phyloP scores from a whole-genome alignment of 371 early-diverging fungal genomes.

The Nematocida major region DNA sequence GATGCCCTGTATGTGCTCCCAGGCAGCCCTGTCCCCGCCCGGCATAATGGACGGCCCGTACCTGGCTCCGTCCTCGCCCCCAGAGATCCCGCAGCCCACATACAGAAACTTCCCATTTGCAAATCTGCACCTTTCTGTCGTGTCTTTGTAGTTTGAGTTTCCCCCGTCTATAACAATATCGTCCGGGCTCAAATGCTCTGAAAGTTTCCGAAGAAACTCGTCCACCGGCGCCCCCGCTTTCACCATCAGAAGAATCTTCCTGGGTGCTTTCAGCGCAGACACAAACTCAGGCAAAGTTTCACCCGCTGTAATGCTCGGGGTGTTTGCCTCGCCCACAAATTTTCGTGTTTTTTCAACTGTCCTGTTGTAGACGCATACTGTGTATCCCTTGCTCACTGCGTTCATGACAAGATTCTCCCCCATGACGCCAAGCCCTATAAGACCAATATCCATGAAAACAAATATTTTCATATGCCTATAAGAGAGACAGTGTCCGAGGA shows the following conservation, averaged over 20 bases:
- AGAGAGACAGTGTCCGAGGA: not conserved
- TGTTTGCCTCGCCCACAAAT: slow-evolving; percentile 65
- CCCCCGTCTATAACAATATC: slow-evolving; percentile 97
- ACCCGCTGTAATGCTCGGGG: slow-evolving; percentile 69
- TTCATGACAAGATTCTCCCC: slow-evolving; percentile 94
- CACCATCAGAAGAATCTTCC: slow-evolving; percentile 88
- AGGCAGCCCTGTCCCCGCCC: slow-evolving; percentile 82
- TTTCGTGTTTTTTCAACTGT: slow-evolving; percentile 83
- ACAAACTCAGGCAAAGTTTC: slow-evolving; percentile 81
- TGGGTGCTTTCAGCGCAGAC: slow-evolving; percentile 78
- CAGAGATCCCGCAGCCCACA: slow-evolving; percentile 94
- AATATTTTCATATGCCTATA: slow-evolving; percentile 9
- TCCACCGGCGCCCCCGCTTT: slow-evolving; percentile 91
- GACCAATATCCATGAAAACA: slow-evolving; percentile 74
- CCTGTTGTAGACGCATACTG: slow-evolving; percentile 76
- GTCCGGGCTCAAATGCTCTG: slow-evolving; percentile 74
- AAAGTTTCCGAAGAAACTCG: slow-evolving; percentile 77
- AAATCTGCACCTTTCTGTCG: slow-evolving; percentile 72
- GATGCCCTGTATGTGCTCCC: slow-evolving; percentile 72
- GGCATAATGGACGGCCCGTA: slow-evolving; percentile 95
- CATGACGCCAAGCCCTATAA: slow-evolving; percentile 98
- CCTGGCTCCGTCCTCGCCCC: slow-evolving; percentile 97
- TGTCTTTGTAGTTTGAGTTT: slow-evolving; percentile 93
- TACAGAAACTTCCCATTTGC: slow-evolving; percentile 67
- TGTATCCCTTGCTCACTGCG: slow-evolving; percentile 87